phyloP scores from a whole-genome alignment of 805 yeast genomes.

The Pichia heedii region DNA sequence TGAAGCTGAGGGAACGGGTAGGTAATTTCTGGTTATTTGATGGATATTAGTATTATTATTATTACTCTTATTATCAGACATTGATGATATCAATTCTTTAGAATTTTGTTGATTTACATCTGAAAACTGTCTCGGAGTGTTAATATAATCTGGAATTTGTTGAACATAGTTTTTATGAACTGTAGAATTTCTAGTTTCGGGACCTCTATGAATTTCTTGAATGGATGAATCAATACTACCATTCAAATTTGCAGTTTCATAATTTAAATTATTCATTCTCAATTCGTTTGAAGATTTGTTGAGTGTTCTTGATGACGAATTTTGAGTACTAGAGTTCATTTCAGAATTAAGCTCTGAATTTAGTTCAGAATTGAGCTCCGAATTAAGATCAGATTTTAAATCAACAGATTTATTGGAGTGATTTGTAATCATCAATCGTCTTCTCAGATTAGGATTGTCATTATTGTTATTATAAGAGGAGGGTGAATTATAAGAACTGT shows the following conservation, averaged over 20 bases:
- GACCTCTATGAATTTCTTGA: conserved; percentile 25
- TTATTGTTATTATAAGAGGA: neutral
- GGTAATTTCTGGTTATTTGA: neutral
- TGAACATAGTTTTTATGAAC: neutral
- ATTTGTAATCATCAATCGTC: conserved; percentile 22
- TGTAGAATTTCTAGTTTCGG: conserved; percentile 23
- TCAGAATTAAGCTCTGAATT: too few relatives aligned
- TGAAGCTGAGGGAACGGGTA: neutral
- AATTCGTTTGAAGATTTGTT: conserved; percentile 6
- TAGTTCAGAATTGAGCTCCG: too few relatives aligned
- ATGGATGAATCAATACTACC: conserved; percentile 14
- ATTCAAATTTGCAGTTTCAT: neutral
- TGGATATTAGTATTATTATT: neutral
- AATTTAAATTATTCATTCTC: conserved; percentile 5
- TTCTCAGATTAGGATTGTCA: neutral
- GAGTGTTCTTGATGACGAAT: conserved; percentile 2
- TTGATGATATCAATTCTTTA: neutral
- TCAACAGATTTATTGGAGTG: conserved; percentile 12
- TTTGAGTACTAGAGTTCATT: neutral
- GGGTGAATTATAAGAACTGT: neutral
- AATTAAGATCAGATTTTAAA: too few relatives aligned
- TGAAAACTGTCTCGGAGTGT: conserved; percentile 4
- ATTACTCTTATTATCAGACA: neutral
- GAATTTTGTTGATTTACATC: neutral
- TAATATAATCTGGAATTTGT: conserved; percentile 7